Evolutionary conservation across 768 basidiomycete species (phyloP).

Genomic region (Phylloporus arenicola): DNA sequence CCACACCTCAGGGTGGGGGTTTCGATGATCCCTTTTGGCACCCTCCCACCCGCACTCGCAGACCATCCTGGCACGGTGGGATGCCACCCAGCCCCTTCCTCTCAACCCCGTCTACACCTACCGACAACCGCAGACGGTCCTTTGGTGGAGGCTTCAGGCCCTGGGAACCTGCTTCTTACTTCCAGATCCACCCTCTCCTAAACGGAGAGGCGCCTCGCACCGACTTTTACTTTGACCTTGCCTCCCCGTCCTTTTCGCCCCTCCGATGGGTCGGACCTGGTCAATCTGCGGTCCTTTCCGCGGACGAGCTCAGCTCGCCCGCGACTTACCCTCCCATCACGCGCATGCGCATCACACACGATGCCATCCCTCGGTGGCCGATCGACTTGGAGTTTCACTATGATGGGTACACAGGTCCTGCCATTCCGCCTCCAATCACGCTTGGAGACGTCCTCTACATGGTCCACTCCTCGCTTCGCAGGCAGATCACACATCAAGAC

Average conservation of each 20-base stretch:
- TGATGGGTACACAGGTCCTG: conserved; percentile 20
- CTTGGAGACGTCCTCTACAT: conserved; percentile 54
- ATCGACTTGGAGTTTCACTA: conserved; percentile 44
- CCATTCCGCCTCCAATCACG: conserved; percentile 40
- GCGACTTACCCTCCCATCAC: conserved; percentile 54
- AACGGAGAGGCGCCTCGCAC: conserved; percentile 44
- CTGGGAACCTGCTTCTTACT: conserved; percentile 22
- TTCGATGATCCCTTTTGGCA: conserved; percentile 21
- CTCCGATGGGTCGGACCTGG: conserved; percentile 35
- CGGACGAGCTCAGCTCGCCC: conserved; percentile 43
- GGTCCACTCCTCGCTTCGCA: conserved; percentile 45
- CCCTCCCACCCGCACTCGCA: conserved; percentile 31
- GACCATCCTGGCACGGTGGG: conserved; percentile 42
- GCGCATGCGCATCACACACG: conserved; percentile 52
- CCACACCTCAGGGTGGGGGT: conserved; percentile 23
- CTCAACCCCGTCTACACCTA: conserved; percentile 9
- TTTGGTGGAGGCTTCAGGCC: conserved; percentile 22
- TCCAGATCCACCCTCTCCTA: conserved; percentile 32
- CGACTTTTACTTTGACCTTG: conserved; percentile 54
- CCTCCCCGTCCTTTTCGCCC: conserved; percentile 43
- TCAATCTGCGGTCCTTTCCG: conserved; percentile 35
- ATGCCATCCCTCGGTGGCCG: conserved; percentile 56
- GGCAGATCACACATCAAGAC: conserved; percentile 34
- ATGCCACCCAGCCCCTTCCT: conserved; percentile 24
- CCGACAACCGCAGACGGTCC: conserved; percentile 21